phyloP scores from a whole-genome alignment of 1,139 yeast genomes.

The Blastobotrys buckinghamii region DNA sequence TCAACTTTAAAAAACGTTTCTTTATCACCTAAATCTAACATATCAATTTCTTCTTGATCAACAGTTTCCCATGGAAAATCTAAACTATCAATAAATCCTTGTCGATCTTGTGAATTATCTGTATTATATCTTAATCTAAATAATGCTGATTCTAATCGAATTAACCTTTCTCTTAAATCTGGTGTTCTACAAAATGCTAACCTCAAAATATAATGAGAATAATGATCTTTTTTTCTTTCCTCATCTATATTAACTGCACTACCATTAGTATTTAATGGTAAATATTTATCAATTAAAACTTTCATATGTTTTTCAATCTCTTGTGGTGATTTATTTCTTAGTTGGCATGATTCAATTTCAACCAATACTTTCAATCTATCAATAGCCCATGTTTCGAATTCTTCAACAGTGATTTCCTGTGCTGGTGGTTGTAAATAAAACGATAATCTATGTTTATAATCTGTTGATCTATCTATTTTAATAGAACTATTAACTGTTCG shows the following conservation, averaged over 20 bases:
- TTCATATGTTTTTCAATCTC: conserved; percentile 63
- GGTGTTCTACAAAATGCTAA: conserved; percentile 85
- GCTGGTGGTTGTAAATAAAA: conserved; percentile 72
- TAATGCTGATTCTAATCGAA: conserved; percentile 66
- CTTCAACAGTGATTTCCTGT: conserved; percentile 81
- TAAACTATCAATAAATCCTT: conserved; percentile 52
- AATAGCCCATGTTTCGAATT: conserved; percentile 93
- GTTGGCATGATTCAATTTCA: conserved; percentile 72
- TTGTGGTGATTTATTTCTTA: conserved; percentile 55
- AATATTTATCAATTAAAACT: conserved; percentile 55
- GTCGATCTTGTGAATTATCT: conserved; percentile 65
- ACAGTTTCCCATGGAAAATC: conserved; percentile 67
- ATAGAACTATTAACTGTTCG: conserved; percentile 53
- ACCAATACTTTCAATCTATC: conserved; percentile 78
- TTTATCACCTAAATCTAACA: conserved; percentile 41
- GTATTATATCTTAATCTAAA: conserved; percentile 67
- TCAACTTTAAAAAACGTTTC: conserved; percentile 60
- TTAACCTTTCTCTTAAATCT: conserved; percentile 73
- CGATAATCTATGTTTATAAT: conserved; percentile 49
- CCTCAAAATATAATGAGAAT: conserved; percentile 81
- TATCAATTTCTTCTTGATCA: conserved; percentile 51
- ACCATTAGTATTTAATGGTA: conserved; percentile 49
- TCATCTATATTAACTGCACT: conserved; percentile 19
- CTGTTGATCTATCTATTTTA: conserved; percentile 26
- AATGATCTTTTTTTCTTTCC: conserved; percentile 83